Evolutionary conservation across 805 yeast species (phyloP), one percentile per base, ranked within the genome.

Genomic region (Candida caryicola): DNA sequence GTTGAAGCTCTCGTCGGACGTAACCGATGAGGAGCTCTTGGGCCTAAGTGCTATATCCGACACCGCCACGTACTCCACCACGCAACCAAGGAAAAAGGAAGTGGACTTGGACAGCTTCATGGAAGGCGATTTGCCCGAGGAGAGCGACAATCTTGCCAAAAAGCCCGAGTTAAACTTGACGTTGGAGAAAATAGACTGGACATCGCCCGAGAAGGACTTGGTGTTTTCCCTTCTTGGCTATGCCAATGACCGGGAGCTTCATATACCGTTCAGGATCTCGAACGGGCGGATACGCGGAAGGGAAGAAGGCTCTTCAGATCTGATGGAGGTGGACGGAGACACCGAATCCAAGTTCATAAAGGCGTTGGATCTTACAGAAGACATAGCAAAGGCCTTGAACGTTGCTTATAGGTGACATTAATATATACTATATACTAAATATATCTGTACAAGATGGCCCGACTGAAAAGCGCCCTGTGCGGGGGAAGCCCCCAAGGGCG

Each of bases 11-110:
- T 46, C 70, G 3, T 52, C 54, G 26, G 64, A 64, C 36, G 67
- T 63, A 16, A 59, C 69, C 1, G 68, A 65, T 37, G 71, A 65
- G 36, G 71, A 69, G 44, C 51, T 68, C 9, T 39, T 62, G 15
- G 63, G 65, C 6, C 49, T 69, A 31, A 62, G 50, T 47, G 57
- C 65, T 2, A 47, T 60, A 2, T 44, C 60, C 3, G 62, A 59
- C 14, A 53, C 48, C n/a, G 49, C 54, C 3, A 33, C 47, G 4
- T 50, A 33, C 34, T 49, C 48, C 5, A 44, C 50, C 26, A 50
- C 41, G 13, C 52, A 52, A 32, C 46, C 49, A 12, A 37, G 34
- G 16, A 47, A 38, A 13, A 37, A 43, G n/a, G 37, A 40, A 16
- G 25, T 33, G 5, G 53, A 56, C 17, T 47, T 65, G 17, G 64